Evolutionary conservation across 345 rosid genomes (phyloP).

Genomic region (Linum lewisii): DNA sequence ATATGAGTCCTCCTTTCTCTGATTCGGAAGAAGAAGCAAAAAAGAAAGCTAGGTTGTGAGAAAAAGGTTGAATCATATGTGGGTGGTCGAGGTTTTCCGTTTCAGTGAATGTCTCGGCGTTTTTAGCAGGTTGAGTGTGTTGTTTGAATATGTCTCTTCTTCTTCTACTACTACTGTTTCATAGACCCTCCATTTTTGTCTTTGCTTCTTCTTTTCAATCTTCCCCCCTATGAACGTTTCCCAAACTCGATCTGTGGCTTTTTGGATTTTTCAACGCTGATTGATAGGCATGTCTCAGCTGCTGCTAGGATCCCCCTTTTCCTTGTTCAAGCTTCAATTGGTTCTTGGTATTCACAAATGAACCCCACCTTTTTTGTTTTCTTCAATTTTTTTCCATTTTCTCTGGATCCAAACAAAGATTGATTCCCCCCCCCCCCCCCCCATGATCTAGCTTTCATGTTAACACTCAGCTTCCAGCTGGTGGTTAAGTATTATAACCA

Average conservation of each 20-base stretch:
- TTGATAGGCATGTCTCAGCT: too few species aligned
- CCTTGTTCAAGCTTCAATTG: too few species aligned
- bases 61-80: constrained; percentile 7
- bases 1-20: constrained; percentile 17
- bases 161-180: constrained; percentile 21
- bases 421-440: not conserved
- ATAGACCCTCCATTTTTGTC: constrained; percentile 8
- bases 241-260: constrained; percentile 16
- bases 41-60: constrained; percentile 5
- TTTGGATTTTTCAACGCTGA: too few species aligned
- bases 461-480: not conserved
- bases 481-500: too few species aligned
- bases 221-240: too few species aligned
- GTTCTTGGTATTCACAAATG: constrained; percentile 7
- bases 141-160: constrained; percentile 10
- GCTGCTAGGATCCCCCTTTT: too few species aligned
- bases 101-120: constrained; percentile 68
- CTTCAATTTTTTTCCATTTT: not conserved
- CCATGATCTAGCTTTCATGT: not conserved
- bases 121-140: constrained; percentile 39
- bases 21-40: constrained; percentile 5
- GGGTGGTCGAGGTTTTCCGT: constrained; percentile 33
- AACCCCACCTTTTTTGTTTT: not conserved
- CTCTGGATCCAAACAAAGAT: not conserved
- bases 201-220: constrained; percentile 6